These are phyloP conservation scores for Monilinia fructigena DNA, from an alignment of 2,329 filamentous ascomycete genomes.

Conservation along the genomic window DNA sequence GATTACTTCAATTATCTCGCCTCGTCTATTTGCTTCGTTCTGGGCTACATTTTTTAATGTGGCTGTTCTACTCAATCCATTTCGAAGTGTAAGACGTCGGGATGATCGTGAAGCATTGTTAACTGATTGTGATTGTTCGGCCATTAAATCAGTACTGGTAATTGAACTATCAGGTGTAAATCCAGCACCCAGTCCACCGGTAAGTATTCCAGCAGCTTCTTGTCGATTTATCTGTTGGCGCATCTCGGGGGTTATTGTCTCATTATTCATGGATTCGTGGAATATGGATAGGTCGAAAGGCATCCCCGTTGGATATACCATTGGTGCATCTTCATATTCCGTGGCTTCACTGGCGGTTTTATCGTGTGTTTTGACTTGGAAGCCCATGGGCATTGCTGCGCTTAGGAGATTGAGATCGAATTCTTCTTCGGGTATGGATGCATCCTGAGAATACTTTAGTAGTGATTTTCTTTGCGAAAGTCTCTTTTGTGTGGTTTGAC, in stretches of 20 bases:
- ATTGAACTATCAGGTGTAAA: slow-evolving; percentile 50
- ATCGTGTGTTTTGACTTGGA: slow-evolving; percentile 30
- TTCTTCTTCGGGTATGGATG: slow-evolving; percentile 36
- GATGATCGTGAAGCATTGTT: slow-evolving; percentile 23
- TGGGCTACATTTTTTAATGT: slow-evolving; percentile 54
- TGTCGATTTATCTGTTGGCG: slow-evolving; percentile 33
- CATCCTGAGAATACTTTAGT: slow-evolving; percentile 25
- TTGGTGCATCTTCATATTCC: slow-evolving; percentile 27
- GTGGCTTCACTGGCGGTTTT: slow-evolving; percentile 28
- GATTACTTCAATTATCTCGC: slow-evolving; percentile 59
- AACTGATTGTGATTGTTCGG: slow-evolving; percentile 32
- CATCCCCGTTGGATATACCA: slow-evolving; percentile 25
- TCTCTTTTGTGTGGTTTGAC: slow-evolving; percentile 18
- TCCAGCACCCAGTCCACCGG: slow-evolving; percentile 57
- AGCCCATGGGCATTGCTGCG: slow-evolving; percentile 34
- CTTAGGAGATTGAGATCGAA: slow-evolving; percentile 37
- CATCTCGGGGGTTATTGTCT: slow-evolving; percentile 26
- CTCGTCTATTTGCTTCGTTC: slow-evolving; percentile 58
- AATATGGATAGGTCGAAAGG: slow-evolving; percentile 37
- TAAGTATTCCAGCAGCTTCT: slow-evolving; percentile 55
- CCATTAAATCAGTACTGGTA: slow-evolving; percentile 51
- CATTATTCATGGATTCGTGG: slow-evolving; percentile 30
- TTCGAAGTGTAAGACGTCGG: slow-evolving; percentile 31
- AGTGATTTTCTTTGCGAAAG: slow-evolving; percentile 33
- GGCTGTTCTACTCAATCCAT: slow-evolving; percentile 39